A percentile compares a stretch with the other conserved stretches of the same genome.
These are phyloP conservation scores for Fusarium torulosum DNA, from an alignment of 2,329 filamentous ascomycete genomes.

Conservation along the genomic window DNA sequence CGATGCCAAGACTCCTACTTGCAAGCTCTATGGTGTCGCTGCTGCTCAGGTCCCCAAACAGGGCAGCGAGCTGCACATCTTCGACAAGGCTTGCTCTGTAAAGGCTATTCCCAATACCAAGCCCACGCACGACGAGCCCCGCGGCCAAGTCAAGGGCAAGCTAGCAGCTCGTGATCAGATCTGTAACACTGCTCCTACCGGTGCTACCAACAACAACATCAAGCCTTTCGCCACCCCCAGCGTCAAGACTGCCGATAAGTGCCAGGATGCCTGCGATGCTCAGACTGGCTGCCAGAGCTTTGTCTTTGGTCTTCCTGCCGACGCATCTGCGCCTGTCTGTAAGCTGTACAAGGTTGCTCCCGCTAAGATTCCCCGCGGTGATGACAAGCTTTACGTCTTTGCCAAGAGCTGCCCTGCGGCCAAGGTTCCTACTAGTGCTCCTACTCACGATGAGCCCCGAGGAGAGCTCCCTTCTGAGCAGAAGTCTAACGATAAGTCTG, in stretches of 20 bases:
- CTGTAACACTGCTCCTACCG: constrained; percentile 17
- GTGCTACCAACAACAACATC: background rate
- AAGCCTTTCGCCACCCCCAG: constrained; percentile 20
- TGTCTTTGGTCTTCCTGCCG: constrained; percentile 20
- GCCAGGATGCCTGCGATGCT: constrained; percentile 16
- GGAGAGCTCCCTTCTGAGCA: background rate
- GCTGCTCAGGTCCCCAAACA: constrained; percentile 13
- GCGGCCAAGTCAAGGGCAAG: background rate
- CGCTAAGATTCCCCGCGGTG: constrained; percentile 8
- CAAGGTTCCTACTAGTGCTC: constrained; percentile 1
- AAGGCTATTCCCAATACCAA: constrained; percentile 13
- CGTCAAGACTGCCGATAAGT: constrained; percentile 16
- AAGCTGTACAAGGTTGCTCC: constrained; percentile 23
- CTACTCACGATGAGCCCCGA: constrained; percentile 14
- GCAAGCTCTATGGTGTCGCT: constrained; percentile 5
- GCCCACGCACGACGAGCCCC: constrained; percentile 13
- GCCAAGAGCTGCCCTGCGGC: constrained; percentile 17
- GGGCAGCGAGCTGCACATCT: constrained; percentile 6
- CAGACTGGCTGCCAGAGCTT: constrained; percentile 21
- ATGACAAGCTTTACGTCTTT: constrained; percentile 19
- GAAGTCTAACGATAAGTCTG: no score
- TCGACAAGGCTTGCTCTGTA: constrained; percentile 15
- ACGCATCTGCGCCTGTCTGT: constrained; percentile 13
- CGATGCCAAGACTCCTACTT: background rate
- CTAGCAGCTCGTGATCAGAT: background rate